These are phyloP conservation scores for Apiospora saccharicola DNA, from an alignment of 2,329 filamentous ascomycete genomes.

Conservation along the genomic window DNA sequence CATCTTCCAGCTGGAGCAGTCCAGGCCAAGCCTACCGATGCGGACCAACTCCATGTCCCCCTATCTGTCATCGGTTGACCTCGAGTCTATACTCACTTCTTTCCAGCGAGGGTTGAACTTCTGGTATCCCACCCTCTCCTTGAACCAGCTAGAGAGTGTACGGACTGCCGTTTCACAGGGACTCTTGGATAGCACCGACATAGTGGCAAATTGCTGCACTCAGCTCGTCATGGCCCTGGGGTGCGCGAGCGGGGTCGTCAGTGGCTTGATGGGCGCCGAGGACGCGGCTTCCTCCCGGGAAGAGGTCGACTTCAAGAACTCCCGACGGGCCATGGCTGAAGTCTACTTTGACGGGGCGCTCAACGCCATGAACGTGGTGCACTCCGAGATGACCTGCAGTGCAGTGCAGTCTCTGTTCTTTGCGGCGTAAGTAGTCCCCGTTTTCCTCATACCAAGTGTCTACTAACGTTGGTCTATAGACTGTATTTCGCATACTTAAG, in stretches of 20 bases:
- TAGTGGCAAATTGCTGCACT: constrained; percentile 49
- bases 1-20: constrained; percentile 57
- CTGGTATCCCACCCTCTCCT: constrained; percentile 60
- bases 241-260: constrained; percentile 51
- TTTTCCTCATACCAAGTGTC: too few species aligned
- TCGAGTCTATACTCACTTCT: constrained; percentile 49
- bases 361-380: constrained; percentile 53
- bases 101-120: constrained; percentile 59
- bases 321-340: constrained; percentile 26
- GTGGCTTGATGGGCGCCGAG: constrained; percentile 37
- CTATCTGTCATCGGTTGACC: constrained; percentile 50
- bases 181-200: constrained; percentile 45
- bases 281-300: constrained; percentile 22
- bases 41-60: constrained; percentile 48
- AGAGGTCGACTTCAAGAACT: constrained; percentile 25
- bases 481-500: constrained; percentile 59
- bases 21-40: constrained; percentile 45
- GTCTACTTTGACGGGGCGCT: constrained; percentile 53
- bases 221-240: constrained; percentile 57
- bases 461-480: constrained; percentile 32
- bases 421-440: constrained; percentile 48
- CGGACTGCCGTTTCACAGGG: constrained; percentile 43
- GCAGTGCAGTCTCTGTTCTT: constrained; percentile 60
- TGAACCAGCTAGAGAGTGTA: constrained; percentile 45
- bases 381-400: constrained; percentile 54